Evolutionary conservation across 2,329 filamentous ascomycete genomes (phyloP).

Genomic region (Fusarium keratoplasticum): DNA sequence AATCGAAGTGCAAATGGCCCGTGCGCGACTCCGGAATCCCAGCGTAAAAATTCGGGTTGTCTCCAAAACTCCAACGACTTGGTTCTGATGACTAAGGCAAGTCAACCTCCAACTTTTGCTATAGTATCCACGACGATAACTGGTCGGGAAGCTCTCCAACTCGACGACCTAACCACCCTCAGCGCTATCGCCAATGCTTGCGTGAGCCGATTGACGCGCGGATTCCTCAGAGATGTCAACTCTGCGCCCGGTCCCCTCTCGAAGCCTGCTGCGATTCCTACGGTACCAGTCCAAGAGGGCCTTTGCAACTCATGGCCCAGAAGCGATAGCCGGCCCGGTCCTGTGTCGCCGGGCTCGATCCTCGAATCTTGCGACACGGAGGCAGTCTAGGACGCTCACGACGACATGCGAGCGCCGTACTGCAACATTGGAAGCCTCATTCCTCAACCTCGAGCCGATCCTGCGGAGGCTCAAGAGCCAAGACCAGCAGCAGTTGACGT

Average conservation of each 20-base stretch:
- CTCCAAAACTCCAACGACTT: slow-evolving; percentile 10
- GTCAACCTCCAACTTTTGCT: slow-evolving; percentile 34
- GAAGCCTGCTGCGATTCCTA: slow-evolving; percentile 76
- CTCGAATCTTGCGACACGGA: slow-evolving; percentile 13
- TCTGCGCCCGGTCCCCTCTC: slow-evolving; percentile 63
- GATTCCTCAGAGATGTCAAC: slow-evolving; percentile 55
- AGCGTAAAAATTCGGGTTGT: slow-evolving; percentile 13
- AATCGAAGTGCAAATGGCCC: not conserved
- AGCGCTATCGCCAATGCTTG: slow-evolving; percentile 28
- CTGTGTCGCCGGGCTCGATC: slow-evolving; percentile 37
- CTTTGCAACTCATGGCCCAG: slow-evolving; percentile 57
- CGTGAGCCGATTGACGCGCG: slow-evolving; percentile 20
- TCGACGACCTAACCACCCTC: not conserved
- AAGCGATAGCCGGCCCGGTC: slow-evolving; percentile 18
- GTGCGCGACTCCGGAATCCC: slow-evolving; percentile 1
- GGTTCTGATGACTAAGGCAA: slow-evolving; percentile 31
- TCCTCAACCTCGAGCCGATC: slow-evolving; percentile 44
- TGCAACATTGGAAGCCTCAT: slow-evolving; percentile 45
- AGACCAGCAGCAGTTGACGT: slow-evolving; percentile 10
- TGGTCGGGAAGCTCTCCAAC: slow-evolving; percentile 5
- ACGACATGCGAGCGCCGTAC: slow-evolving; percentile 26
- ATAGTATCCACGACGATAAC: slow-evolving; percentile 26
- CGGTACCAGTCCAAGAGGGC: slow-evolving; percentile 74
- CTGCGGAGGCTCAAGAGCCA: slow-evolving; percentile 24
- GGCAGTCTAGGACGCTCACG: slow-evolving; percentile 19